These are phyloP conservation scores for Cutaneotrichosporon dermatis DNA, from an alignment of 1,284 basidiomycete genomes.

Conservation along the genomic window DNA sequence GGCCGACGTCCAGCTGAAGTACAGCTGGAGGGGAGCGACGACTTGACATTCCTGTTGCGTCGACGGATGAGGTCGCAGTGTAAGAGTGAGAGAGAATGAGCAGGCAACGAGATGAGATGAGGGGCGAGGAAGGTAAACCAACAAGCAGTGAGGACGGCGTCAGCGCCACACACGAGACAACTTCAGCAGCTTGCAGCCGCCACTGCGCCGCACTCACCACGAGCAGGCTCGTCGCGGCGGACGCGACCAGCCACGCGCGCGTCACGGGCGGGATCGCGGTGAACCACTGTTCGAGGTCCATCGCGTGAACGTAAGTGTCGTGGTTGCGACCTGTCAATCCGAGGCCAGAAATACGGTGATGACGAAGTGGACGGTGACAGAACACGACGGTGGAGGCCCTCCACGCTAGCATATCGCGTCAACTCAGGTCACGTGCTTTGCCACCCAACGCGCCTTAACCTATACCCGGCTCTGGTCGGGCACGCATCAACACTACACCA, in stretches of 20 bases:
- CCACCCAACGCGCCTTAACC: too few species aligned
- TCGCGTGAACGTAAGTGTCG: constrained; percentile 15
- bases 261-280: constrained; percentile 85
- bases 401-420: neutral
- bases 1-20: constrained; percentile 80
- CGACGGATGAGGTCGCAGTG: neutral
- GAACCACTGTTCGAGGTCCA: constrained; percentile 56
- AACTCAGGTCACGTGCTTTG: too few species aligned
- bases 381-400: neutral
- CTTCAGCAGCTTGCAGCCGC: too few species aligned
- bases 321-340: too few species aligned
- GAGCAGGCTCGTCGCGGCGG: constrained; percentile 71
- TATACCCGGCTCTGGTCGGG: too few species aligned
- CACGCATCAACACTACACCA: too few species aligned
- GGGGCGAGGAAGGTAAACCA: neutral
- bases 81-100: neutral
- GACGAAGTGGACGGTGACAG: neutral
- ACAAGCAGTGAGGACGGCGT: too few species aligned
- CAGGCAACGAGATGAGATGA: neutral
- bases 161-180: too few species aligned
- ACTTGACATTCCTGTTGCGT: constrained; percentile 76
- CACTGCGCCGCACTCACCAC: constrained; percentile 58
- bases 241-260: constrained; percentile 70
- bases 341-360: neutral
- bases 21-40: constrained; percentile 82